Evolutionary conservation across 192 early-diverging fungal species (phyloP).

Genomic region (Coemansia pectinata): DNA sequence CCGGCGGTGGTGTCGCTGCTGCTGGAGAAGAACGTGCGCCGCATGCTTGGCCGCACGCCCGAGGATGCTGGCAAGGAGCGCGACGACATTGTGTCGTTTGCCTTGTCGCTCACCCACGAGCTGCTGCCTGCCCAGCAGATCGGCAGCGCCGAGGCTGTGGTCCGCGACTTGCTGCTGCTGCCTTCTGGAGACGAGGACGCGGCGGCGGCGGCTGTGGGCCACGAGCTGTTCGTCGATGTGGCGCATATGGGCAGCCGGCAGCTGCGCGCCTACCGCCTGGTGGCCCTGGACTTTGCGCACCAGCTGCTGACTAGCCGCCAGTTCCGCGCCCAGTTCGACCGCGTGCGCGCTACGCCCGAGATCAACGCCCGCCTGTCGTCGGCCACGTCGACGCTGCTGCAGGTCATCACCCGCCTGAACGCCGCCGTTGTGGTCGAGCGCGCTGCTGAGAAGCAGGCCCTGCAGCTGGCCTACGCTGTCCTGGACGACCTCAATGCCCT

Average conservation of each 20-base stretch:
- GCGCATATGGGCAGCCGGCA: slow-evolving; percentile 21
- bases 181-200: slow-evolving; percentile 41
- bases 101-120: slow-evolving; percentile 66
- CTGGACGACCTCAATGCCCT: slow-evolving; percentile 76
- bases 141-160: slow-evolving; percentile 59
- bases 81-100: slow-evolving; percentile 73
- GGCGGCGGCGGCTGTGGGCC: neutral
- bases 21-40: slow-evolving; percentile 68
- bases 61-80: slow-evolving; percentile 56
- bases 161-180: slow-evolving; percentile 57
- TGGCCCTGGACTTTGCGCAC: slow-evolving; percentile 48
- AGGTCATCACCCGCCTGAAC: slow-evolving; percentile 24
- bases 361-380: slow-evolving; percentile 17
- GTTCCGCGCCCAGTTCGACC: slow-evolving; percentile 15
- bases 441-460: slow-evolving; percentile 44
- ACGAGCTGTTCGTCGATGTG: slow-evolving; percentile 19
- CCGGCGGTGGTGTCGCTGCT: slow-evolving; percentile 71
- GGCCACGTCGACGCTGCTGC: slow-evolving; percentile 21
- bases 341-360: slow-evolving; percentile 5
- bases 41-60: slow-evolving; percentile 33
- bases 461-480: slow-evolving; percentile 62
- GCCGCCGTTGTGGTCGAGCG: slow-evolving; percentile 15
- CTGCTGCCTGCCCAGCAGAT: slow-evolving; percentile 72
- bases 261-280: slow-evolving; percentile 48
- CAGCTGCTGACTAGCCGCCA: slow-evolving; percentile 49